Evolutionary conservation across 495 filamentous ascomycete genomes (phyloP).

Genomic region (Penicillium daleae): DNA sequence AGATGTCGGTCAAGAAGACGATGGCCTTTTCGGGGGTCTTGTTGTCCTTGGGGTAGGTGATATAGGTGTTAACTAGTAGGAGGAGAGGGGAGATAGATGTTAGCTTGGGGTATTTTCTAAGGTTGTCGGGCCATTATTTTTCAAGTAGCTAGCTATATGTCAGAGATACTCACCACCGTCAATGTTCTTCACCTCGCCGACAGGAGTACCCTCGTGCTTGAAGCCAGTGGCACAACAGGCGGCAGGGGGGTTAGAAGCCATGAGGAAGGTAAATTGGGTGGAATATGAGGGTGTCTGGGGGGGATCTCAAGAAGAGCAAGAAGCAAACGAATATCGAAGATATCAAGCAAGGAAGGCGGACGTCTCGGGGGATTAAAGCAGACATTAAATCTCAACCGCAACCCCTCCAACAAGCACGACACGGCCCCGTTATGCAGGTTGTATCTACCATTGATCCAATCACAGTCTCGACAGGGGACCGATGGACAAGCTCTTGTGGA

Average conservation of each 20-base stretch:
- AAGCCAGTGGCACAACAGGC: constrained; percentile 61
- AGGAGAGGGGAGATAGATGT: not conserved
- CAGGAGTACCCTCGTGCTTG: constrained; percentile 50
- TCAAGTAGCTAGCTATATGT: constrained; percentile 12
- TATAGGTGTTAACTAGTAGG: constrained; percentile 44
- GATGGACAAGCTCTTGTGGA: not conserved
- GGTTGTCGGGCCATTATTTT: not conserved
- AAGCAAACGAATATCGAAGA: not conserved
- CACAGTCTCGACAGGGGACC: not conserved
- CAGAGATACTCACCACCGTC: constrained; percentile 43
- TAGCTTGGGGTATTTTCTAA: not conserved
- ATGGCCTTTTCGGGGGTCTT: constrained; percentile 48
- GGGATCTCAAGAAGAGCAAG: not conserved
- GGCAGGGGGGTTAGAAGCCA: constrained; percentile 62
- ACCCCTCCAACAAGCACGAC: constrained; percentile 11
- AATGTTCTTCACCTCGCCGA: constrained; percentile 47
- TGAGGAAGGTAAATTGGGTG: constrained; percentile 31
- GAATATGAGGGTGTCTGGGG: not conserved
- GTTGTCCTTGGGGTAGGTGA: constrained; percentile 46
- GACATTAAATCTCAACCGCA: not conserved
- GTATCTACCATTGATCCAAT: constrained; percentile 2
- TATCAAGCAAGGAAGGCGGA: not conserved
- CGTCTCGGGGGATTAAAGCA: not conserved
- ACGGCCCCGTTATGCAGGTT: not conserved
- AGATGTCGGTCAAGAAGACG: constrained; percentile 63